Conservation (phyloP, 805 yeast species). For the Myxozyma geophila region DNA sequence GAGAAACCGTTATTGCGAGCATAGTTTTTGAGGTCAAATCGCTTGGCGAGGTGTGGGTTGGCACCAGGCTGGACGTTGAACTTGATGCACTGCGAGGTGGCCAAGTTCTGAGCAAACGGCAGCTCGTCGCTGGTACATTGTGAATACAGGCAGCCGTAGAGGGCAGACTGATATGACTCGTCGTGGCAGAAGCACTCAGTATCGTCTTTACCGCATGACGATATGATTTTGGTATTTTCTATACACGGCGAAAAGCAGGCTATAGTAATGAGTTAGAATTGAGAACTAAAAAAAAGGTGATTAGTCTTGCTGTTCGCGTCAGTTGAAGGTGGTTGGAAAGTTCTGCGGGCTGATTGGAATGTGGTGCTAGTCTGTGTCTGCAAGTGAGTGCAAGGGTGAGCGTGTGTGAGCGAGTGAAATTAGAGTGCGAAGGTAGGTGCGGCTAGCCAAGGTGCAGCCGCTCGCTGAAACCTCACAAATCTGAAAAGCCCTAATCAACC, state of each 20-base stretch:
- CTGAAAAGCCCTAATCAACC: too few species aligned
- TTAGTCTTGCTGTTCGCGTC: background rate
- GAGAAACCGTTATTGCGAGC: background rate
- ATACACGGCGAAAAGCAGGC: conserved; percentile 35
- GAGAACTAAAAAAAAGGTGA: background rate
- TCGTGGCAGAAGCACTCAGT: conserved; percentile 29
- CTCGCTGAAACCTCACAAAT: too few species aligned
- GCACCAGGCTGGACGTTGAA: conserved; percentile 35
- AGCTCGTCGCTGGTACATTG: conserved; percentile 32
- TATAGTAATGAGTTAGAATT: background rate
- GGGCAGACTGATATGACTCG: conserved; percentile 30
- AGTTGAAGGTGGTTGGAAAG: background rate
- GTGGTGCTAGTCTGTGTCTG: background rate
- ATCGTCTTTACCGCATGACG: conserved; percentile 25
- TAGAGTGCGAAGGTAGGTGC: too few species aligned
- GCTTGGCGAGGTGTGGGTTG: conserved; percentile 35
- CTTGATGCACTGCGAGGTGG: conserved; percentile 29
- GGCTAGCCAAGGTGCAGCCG: too few species aligned
- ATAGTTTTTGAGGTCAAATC: conserved; percentile 14
- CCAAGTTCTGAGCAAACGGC: conserved; percentile 35
- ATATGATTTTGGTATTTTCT: conserved; percentile 35
- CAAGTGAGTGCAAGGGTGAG: background rate
- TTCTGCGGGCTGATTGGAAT: background rate
- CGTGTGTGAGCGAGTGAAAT: too few species aligned
- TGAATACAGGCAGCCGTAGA: conserved; percentile 33